Evolutionary conservation across 345 rosid species (phyloP), one percentile per base, ranked within the genome.

Genomic region (Gossypioides kirkii): DNA sequence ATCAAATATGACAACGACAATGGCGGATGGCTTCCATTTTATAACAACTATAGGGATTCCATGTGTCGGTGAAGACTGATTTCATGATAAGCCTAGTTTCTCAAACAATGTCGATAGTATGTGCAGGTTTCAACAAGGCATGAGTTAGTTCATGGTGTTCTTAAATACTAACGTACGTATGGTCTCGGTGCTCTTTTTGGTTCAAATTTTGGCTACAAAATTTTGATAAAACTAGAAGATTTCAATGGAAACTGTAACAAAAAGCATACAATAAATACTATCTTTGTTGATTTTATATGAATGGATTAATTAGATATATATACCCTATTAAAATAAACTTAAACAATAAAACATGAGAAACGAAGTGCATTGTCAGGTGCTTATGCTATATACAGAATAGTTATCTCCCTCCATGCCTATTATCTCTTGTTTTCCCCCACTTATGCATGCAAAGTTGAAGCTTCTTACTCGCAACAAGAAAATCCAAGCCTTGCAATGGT

Each of bases 401-500:
- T 65, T 9, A 38, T 10, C 16, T 66, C 55, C 71, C 47, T 14
- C 71, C 71, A 25, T 67, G 71, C 9, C 22, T 16, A 3, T 26
- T 49, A 4, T 67, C 71, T 46, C 56, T 47, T 47, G 55, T 25
- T 47, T 47, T 67, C 3, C 42, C 55, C 71, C 56, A 67, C 41
- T 67, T 13, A 67, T 47, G 71, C 42, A 47, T 10, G 42, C 58
- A 67, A 67, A 67, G 42, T 23, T 67, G 71, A 67, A 67, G 71
- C 71, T 67, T 67, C 42, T 67, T 67, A 67, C 42, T 28, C 3
- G 43, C 23, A 1, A 42, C 71, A 10, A 67, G 71, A 47, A 67
- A 25, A 67, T 47, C 71, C 22, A 67, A 42, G 3, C 42, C 71
- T 56, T 67, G 56, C 56, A 47, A 6, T 14, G 71, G 71, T 13